Percentiles rank a stretch among this genome's conserved stretches.
phyloP scores from a whole-genome alignment of 257 asterid species.

The Scutellaria baicalensis region DNA sequence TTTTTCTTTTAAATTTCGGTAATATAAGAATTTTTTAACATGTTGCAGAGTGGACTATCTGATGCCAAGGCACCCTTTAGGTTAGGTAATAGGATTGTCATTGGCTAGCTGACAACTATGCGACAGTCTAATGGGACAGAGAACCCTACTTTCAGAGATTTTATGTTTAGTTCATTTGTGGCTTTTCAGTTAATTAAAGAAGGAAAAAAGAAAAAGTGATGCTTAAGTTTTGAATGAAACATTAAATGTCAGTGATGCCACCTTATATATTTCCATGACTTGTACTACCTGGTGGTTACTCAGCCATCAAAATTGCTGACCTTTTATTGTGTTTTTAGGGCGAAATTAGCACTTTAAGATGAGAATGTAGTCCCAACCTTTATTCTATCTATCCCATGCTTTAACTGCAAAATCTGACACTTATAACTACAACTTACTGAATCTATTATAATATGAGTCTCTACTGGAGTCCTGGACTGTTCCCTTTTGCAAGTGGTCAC shows the following conservation, averaged over 20 bases:
- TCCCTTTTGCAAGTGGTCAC: neutral
- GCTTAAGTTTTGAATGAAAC: neutral
- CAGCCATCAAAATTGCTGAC: neutral
- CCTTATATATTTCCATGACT: neutral
- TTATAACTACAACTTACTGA: neutral
- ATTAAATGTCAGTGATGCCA: neutral
- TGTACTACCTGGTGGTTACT: neutral
- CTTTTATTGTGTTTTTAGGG: neutral
- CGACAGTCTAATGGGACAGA: neutral
- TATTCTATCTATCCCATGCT: neutral
- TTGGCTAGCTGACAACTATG: neutral
- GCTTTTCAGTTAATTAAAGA: neutral
- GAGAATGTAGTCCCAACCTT: neutral
- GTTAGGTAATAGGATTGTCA: neutral
- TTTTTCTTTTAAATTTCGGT: neutral
- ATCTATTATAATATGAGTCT: neutral
- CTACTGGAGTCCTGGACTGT: neutral
- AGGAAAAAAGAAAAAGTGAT: neutral
- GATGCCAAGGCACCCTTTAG: neutral
- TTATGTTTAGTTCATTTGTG: neutral
- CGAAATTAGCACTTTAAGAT: neutral
- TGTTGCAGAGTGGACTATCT: neutral
- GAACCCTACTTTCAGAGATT: neutral
- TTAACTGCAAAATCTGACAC: neutral
- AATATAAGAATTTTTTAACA: neutral